Evolutionary conservation across 345 rosid species (phyloP).

Genomic region (Theobroma cacao): DNA sequence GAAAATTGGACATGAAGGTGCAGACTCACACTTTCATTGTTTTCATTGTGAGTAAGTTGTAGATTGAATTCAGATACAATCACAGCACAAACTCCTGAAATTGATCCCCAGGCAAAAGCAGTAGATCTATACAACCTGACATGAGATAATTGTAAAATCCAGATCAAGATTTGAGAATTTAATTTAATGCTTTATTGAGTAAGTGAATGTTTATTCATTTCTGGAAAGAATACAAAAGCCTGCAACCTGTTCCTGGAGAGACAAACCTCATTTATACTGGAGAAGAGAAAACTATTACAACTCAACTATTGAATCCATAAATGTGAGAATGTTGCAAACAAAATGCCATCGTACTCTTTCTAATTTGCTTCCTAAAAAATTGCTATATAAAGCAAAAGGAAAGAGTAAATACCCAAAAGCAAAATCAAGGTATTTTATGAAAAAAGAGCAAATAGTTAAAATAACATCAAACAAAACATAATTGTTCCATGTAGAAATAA

Average conservation of each 20-base stretch:
- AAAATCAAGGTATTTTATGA: too few species aligned
- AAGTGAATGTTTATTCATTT: neutral
- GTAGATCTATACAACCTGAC: neutral
- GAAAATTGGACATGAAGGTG: neutral
- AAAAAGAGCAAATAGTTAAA: neutral
- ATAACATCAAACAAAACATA: neutral
- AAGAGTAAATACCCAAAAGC: too few species aligned
- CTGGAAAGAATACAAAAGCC: neutral
- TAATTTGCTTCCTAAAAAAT: too few species aligned
- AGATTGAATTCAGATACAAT: neutral
- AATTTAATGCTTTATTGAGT: neutral
- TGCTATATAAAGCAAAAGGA: too few species aligned
- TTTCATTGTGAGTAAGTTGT: neutral
- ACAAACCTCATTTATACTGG: neutral
- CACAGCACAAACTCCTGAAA: neutral
- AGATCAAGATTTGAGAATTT: neutral
- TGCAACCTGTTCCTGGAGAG: neutral
- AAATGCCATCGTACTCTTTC: neutral
- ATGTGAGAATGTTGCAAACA: neutral
- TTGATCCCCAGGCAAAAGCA: neutral
- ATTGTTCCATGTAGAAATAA: neutral
- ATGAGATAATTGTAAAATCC: neutral
- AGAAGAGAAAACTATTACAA: neutral
- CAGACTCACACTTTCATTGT: neutral
- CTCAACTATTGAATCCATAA: neutral